phyloP scores from a whole-genome alignment of 495 filamentous ascomycete genomes.

The Niebla homalea region DNA sequence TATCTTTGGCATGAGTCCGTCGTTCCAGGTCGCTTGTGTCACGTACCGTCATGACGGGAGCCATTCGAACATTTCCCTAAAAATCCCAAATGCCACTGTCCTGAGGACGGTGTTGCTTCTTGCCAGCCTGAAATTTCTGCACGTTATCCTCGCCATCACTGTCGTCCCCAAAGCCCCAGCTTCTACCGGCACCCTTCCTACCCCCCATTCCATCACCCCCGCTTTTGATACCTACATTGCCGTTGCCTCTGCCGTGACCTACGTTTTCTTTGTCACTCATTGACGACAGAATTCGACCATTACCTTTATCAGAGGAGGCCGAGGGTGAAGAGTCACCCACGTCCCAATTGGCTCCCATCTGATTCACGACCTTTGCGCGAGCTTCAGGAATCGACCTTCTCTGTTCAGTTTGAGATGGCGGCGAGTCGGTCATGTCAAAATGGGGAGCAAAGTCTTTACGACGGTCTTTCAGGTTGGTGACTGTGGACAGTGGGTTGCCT shows the following conservation, averaged over 20 bases:
- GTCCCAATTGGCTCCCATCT: constrained; percentile 13
- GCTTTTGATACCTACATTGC: constrained; percentile 38
- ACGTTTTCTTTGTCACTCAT: constrained; percentile 19
- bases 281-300: background rate
- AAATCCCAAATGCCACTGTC: constrained; percentile 38
- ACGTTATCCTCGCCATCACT: constrained; percentile 35
- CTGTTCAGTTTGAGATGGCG: constrained; percentile 32
- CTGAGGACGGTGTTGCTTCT: constrained; percentile 22
- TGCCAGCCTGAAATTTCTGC: constrained; percentile 26
- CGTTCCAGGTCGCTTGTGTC: background rate
- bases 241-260: constrained; percentile 7
- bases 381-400: constrained; percentile 22
- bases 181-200: constrained; percentile 42
- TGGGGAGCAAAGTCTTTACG: constrained; percentile 62
- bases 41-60: constrained; percentile 7
- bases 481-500: constrained; percentile 36
- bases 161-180: constrained; percentile 42
- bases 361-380: constrained; percentile 14
- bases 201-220: constrained; percentile 67
- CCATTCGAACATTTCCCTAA: constrained; percentile 12
- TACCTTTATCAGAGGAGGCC: background rate
- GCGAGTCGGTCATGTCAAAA: constrained; percentile 54
- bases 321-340: constrained; percentile 13
- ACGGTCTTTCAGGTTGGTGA: constrained; percentile 53
- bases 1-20: no score